Conservation (phyloP, 176 grass and related monocot genomes). For the Avena insularis region DNA sequence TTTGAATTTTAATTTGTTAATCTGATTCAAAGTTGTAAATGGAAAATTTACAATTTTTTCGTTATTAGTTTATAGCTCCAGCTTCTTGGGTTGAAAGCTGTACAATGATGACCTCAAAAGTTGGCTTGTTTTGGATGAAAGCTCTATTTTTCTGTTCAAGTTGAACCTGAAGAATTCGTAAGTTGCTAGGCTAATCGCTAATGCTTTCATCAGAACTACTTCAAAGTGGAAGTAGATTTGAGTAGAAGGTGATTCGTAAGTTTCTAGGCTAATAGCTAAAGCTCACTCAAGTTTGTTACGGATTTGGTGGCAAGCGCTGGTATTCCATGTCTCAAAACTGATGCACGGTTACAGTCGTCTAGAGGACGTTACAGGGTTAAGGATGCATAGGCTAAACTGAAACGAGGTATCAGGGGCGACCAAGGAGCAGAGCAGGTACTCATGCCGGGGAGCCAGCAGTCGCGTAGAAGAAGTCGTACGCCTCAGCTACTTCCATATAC, state of each 20-base stretch:
- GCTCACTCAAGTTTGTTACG: background rate
- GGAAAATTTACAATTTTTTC: too few relatives aligned
- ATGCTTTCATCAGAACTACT: background rate
- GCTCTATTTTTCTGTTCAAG: background rate
- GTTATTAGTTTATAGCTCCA: too few relatives aligned
- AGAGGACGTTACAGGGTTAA: background rate
- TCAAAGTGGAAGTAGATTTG: background rate
- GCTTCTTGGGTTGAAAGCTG: too few relatives aligned
- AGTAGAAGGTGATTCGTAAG: background rate
- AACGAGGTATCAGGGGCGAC: background rate
- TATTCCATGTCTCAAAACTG: background rate
- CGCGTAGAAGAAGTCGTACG: slow-evolving; percentile 68
- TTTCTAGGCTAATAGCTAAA: too few relatives aligned
- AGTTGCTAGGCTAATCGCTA: background rate
- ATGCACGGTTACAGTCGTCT: background rate
- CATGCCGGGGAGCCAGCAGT: slow-evolving; percentile 1
- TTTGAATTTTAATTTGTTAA: too few relatives aligned
- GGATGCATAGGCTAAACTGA: background rate
- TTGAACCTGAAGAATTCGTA: background rate
- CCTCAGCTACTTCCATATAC: slow-evolving; percentile 87
- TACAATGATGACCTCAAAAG: too few relatives aligned
- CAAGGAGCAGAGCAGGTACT: background rate
- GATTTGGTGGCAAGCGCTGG: background rate
- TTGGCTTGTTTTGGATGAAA: background rate
- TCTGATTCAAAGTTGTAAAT: too few relatives aligned